Evolutionary conservation across 768 basidiomycete species (phyloP).

Genomic region (Hygrocybe punicea): DNA sequence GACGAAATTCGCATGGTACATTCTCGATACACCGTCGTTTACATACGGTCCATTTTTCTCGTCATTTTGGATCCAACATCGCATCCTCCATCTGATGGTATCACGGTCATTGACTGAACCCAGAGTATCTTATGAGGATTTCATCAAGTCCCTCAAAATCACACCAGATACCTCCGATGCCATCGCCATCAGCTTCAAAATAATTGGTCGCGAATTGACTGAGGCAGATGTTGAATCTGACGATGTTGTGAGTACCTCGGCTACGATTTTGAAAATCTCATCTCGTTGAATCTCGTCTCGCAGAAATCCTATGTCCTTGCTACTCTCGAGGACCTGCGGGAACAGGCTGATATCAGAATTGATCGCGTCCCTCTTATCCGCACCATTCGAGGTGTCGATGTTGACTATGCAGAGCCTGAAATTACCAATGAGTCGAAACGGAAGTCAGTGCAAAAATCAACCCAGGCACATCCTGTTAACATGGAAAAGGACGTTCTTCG

Average conservation of each 20-base stretch:
- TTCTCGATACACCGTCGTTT: slow-evolving; percentile 49
- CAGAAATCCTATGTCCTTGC: slow-evolving; percentile 47
- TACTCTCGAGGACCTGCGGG: slow-evolving; percentile 39
- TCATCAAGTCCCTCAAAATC: slow-evolving; percentile 34
- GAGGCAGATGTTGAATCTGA: slow-evolving; percentile 44
- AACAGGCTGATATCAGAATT: slow-evolving; percentile 28
- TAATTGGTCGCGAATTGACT: slow-evolving; percentile 45
- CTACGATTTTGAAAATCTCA: not conserved
- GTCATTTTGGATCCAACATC: slow-evolving; percentile 49
- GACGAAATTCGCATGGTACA: slow-evolving; percentile 67
- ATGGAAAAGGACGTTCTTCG: slow-evolving; percentile 26
- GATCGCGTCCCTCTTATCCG: slow-evolving; percentile 43
- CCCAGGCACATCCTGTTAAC: slow-evolving; percentile 17
- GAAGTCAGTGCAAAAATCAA: not conserved
- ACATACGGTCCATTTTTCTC: slow-evolving; percentile 46
- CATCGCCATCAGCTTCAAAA: slow-evolving; percentile 26
- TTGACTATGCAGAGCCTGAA: slow-evolving; percentile 16
- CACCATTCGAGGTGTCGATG: slow-evolving; percentile 26
- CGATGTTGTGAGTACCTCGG: slow-evolving; percentile 41
- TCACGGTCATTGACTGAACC: slow-evolving; percentile 33
- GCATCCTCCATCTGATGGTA: slow-evolving; percentile 48
- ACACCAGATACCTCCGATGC: slow-evolving; percentile 31
- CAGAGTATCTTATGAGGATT: slow-evolving; percentile 38
- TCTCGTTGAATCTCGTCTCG: not conserved
- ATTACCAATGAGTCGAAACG: not conserved